These are phyloP conservation scores for Colletotrichum karsti DNA, from an alignment of 2,329 filamentous ascomycete species.

Conservation along the genomic window DNA sequence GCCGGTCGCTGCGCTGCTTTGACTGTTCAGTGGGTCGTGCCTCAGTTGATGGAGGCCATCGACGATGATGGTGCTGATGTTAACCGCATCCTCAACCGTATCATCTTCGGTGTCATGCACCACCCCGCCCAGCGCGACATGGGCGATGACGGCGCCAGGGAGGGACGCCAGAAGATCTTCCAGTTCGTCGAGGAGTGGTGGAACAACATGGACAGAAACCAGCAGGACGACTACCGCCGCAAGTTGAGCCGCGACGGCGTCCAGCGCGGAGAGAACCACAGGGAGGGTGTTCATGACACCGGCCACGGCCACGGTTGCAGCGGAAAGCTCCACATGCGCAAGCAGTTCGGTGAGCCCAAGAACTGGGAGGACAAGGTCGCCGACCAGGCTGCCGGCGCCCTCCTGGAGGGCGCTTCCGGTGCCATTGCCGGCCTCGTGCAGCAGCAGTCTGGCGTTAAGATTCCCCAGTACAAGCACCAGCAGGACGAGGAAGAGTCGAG, in stretches of 20 bases:
- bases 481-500: constrained; percentile 60
- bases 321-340: constrained; percentile 82
- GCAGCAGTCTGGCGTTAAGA: constrained; percentile 53
- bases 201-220: constrained; percentile 68
- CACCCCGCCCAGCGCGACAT: constrained; percentile 82
- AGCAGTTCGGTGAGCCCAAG: constrained; percentile 62
- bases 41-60: constrained; percentile 88
- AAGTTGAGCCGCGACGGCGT: constrained; percentile 85
- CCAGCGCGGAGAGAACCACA: constrained; percentile 81
- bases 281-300: constrained; percentile 82
- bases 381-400: constrained; percentile 61
- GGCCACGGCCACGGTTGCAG: constrained; percentile 87
- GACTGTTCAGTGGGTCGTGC: constrained; percentile 85
- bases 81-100: constrained; percentile 75
- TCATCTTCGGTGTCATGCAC: constrained; percentile 85
- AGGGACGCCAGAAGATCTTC: constrained; percentile 83
- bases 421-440: constrained; percentile 56
- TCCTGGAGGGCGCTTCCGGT: constrained; percentile 66
- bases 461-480: constrained; percentile 40
- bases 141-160: constrained; percentile 74
- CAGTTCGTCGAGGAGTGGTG: constrained; percentile 86
- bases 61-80: constrained; percentile 79
- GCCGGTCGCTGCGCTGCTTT: constrained; percentile 84
- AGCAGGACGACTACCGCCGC: constrained; percentile 73
- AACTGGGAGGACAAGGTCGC: constrained; percentile 66